These are phyloP conservation scores for Coniosporium uncinatum DNA, from an alignment of 2,329 filamentous ascomycete genomes.

Conservation along the genomic window DNA sequence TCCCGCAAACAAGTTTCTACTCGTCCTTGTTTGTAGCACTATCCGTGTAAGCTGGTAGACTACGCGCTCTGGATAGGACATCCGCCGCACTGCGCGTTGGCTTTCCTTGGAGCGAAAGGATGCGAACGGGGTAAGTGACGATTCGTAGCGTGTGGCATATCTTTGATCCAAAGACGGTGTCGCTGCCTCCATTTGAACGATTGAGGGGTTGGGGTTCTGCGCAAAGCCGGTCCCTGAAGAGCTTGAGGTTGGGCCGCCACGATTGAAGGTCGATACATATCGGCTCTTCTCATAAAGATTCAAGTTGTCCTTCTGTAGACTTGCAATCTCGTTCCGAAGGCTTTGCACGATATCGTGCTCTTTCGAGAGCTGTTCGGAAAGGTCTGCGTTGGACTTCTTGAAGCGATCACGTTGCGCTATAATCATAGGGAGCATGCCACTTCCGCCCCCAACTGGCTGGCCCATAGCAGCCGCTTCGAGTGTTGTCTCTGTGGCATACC, in stretches of 20 bases:
- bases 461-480: conserved; percentile 59
- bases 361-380: conserved; percentile 87
- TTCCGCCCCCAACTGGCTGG: conserved; percentile 66
- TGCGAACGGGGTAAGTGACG: conserved; percentile 91
- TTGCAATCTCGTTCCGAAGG: conserved; percentile 83
- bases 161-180: conserved; percentile 64
- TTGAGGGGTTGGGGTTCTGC: conserved; percentile 65
- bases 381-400: conserved; percentile 89
- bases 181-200: conserved; percentile 45
- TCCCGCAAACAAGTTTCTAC: conserved; percentile 87
- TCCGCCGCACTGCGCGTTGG: conserved; percentile 82
- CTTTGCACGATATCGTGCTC: conserved; percentile 77
- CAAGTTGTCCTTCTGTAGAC: conserved; percentile 93
- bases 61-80: conserved; percentile 86
- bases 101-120: conserved; percentile 94
- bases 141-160: conserved; percentile 91
- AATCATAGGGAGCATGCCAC: conserved; percentile 95
- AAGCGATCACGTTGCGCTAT: conserved; percentile 97
- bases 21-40: conserved; percentile 84
- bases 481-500: too few relatives aligned
- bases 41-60: conserved; percentile 90
- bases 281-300: conserved; percentile 96
- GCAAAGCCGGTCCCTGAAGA: conserved; percentile 42
- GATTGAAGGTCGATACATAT: conserved; percentile 91
- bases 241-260: conserved; percentile 55